Evolutionary conservation across 2,329 filamentous ascomycete species (phyloP).

Genomic region (Teratosphaeria pseudoeucalypti): DNA sequence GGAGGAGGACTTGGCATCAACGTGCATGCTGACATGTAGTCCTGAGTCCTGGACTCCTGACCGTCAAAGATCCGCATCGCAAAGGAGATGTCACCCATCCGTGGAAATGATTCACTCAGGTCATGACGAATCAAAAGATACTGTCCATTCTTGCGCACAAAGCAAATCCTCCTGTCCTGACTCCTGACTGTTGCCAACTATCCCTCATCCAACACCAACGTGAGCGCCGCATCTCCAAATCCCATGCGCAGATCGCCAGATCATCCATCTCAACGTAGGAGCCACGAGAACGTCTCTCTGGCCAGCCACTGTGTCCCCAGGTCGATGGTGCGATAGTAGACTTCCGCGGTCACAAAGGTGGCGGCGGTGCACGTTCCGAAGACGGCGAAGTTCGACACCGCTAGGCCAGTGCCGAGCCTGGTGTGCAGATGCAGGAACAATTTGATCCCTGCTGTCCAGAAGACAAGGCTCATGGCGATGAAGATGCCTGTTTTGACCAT

Average conservation of each 20-base stretch:
- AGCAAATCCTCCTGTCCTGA: no score
- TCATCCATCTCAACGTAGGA: slow-evolving; percentile 2
- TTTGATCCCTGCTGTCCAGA: slow-evolving; percentile 22
- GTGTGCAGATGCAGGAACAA: slow-evolving; percentile 16
- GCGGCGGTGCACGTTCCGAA: slow-evolving; percentile 12
- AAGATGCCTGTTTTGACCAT: slow-evolving; percentile 14
- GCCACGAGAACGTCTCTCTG: slow-evolving; percentile 12
- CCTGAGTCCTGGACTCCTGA: no score
- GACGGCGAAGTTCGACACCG: slow-evolving; percentile 17
- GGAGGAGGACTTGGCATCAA: no score
- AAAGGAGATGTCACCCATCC: no score
- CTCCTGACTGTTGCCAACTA: no score
- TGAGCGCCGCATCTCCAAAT: no score
- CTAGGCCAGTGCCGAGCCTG: slow-evolving; percentile 4
- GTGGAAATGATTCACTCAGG: no score
- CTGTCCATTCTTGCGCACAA: no score
- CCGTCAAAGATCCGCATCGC: no score
- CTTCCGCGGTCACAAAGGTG: slow-evolving; percentile 12
- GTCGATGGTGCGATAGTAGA: slow-evolving; percentile 18
- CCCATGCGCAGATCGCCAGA: neutral
- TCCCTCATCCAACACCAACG: no score
- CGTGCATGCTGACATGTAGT: no score
- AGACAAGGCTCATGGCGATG: slow-evolving; percentile 17
- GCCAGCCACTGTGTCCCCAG: slow-evolving; percentile 16
- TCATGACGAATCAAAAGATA: no score